Percentiles rank a stretch among this genome's conserved stretches.
Evolutionary conservation across 83 land plant species (phyloP).

Genomic region (Diphasiastrum complanatum): DNA sequence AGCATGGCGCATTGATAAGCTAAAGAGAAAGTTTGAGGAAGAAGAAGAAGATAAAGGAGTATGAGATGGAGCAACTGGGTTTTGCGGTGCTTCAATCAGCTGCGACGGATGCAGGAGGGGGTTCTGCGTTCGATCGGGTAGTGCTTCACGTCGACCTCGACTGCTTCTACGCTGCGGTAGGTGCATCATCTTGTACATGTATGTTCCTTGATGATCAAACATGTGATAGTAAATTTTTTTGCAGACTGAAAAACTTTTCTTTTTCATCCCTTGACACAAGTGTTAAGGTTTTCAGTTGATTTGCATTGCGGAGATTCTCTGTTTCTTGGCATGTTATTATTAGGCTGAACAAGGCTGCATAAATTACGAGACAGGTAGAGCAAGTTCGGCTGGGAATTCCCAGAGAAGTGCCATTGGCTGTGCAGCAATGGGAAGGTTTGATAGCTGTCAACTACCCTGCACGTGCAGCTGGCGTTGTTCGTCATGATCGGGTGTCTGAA

Average conservation of each 20-base stretch:
- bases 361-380: constrained; percentile 19
- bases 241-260: background rate
- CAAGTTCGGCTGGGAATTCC: constrained; percentile 33
- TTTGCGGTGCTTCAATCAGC: too few species aligned
- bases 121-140: too few species aligned
- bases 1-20: too few species aligned
- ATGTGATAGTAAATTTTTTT: background rate
- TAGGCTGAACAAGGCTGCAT: too few species aligned
- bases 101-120: too few species aligned
- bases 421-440: constrained; percentile 38
- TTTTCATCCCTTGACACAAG: background rate
- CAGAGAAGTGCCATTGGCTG: constrained; percentile 25
- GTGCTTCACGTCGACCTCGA: constrained; percentile 31
- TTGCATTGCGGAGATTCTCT: too few species aligned
- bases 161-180: constrained; percentile 41
- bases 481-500: constrained; percentile 23
- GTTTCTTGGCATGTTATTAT: too few species aligned
- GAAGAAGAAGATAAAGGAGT: too few species aligned
- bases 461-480: constrained; percentile 28
- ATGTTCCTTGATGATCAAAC: background rate
- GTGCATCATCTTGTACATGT: background rate
- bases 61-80: too few species aligned
- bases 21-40: too few species aligned
- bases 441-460: constrained; percentile 38
- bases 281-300: too few species aligned